phyloP scores from a whole-genome alignment of 345 rosid species.

The Boechera stricta region DNA sequence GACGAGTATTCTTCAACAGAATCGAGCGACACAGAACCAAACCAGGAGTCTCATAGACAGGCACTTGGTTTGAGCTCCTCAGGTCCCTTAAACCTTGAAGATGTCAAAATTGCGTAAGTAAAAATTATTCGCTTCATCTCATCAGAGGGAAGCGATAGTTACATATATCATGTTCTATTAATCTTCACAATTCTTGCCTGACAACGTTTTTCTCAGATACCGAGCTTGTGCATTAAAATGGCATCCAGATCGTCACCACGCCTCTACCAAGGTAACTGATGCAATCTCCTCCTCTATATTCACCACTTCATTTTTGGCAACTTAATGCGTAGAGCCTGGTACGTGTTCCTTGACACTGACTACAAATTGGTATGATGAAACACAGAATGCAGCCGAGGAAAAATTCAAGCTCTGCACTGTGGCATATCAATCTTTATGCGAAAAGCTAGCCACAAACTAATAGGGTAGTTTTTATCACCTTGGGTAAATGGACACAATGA shows the following conservation, averaged over 20 bases:
- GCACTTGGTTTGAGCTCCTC: conserved; percentile 72
- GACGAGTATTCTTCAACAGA: conserved; percentile 55
- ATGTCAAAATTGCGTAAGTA: conserved; percentile 78
- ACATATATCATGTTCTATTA: background rate
- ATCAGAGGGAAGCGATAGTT: background rate
- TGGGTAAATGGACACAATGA: background rate
- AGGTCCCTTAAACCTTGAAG: conserved; percentile 75
- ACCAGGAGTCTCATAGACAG: conserved; percentile 60
- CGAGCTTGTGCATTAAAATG: conserved; percentile 82
- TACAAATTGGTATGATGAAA: conserved; percentile 20
- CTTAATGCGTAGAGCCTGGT: background rate
- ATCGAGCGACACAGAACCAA: conserved; percentile 42
- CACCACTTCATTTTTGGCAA: background rate
- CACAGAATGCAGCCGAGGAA: conserved; percentile 76
- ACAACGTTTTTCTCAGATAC: conserved; percentile 51
- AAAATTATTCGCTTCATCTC: background rate
- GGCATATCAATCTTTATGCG: conserved; percentile 76
- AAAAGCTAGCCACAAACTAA: conserved; percentile 60
- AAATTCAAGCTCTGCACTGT: conserved; percentile 86
- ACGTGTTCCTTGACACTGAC: conserved; percentile 6
- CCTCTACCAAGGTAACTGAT: conserved; percentile 70
- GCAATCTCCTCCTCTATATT: background rate
- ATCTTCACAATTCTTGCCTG: background rate
- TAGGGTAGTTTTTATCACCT: conserved; percentile 14
- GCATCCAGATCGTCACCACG: conserved; percentile 95